Evolutionary conservation across 1,284 basidiomycete species (phyloP), one percentile per base, ranked within the genome.

Genomic region (Ustilago bromivora): DNA sequence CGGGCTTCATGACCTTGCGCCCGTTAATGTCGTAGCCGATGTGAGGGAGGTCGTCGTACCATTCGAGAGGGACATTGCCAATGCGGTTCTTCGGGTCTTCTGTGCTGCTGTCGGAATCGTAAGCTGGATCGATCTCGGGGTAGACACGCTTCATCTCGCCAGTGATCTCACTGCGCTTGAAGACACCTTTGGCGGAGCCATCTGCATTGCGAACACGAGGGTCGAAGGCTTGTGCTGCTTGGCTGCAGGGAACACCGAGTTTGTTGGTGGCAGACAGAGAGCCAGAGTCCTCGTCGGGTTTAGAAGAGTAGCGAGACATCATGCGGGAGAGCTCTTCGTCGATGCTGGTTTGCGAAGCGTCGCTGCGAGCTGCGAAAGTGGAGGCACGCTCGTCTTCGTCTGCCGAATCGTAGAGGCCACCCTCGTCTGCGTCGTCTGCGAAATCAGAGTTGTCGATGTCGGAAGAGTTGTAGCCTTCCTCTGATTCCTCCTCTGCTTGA

Each of bases 1-100:
- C 96, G 15, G 97, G 96, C 74, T 95, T 92, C 82, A 98, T 90
- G 72, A 99, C 92, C 87, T 93, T 93, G 88, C 94, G 95, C 57
- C 97, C 97, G 86, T 96, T 91, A 85, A 99, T 92, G 87, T 95
- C 91, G 88, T 99, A 99, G 55, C 97, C 97, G 84, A 99, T 91
- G 88, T 99, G 97, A n/a, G 97, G 97, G 79, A 99, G 89, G 88
- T 99, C 96, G 87, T 99, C 97, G 88, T 99, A 99, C 95, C 96
- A 99, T 86, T 98, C 95, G 89, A 94, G 92, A 53, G 97, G 97
- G 64, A 99, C 90, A 88, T 97, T 91, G 68, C 97, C 97, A 80
- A 98, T 92, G 66, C 96, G 93, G 87, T 98, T 99, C 40, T 94
- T 93, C 73, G 92, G 90, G 81, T 99, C 95, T 89, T 99, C 96